A percentile compares a stretch with the other conserved stretches of the same genome.
Conservation (phyloP, 2,329 filamentous ascomycete species). For the Hysterium pulicare region DNA sequence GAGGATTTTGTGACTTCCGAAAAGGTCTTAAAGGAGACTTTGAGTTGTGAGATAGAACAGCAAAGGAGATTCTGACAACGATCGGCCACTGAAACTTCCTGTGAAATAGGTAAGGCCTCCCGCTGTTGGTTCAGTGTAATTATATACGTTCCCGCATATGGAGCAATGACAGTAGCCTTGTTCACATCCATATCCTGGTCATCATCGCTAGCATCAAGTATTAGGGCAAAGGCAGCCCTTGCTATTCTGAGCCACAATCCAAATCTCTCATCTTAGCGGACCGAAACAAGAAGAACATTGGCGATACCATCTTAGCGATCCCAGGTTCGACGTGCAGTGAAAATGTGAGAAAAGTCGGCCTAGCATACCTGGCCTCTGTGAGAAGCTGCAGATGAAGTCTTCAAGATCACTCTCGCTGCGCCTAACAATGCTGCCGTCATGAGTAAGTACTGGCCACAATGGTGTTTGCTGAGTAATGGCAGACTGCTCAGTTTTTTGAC, state of each 20-base stretch:
- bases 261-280: conserved; percentile 21
- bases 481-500: conserved; percentile 41
- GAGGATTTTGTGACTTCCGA: too few species aligned
- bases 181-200: conserved; percentile 3
- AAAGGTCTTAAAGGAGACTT: too few species aligned
- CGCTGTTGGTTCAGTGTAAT: too few species aligned
- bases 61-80: too few species aligned
- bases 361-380: conserved; percentile 26
- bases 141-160: too few species aligned
- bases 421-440: conserved; percentile 38
- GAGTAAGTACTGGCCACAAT: background rate
- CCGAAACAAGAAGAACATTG: conserved; percentile 38
- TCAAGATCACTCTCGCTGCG: conserved; percentile 24
- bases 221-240: conserved; percentile 10
- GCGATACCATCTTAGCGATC: conserved; percentile 34
- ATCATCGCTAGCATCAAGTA: conserved; percentile 9
- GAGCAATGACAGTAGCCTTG: too few species aligned
- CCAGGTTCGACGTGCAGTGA: conserved; percentile 16
- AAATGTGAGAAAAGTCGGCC: conserved; percentile 19
- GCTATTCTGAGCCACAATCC: conserved; percentile 9
- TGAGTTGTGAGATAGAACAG: too few species aligned
- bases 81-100: too few species aligned
- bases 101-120: too few species aligned
- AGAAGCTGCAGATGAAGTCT: conserved; percentile 24
- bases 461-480: conserved; percentile 41